Percentiles rank a stretch among this genome's conserved stretches.
phyloP scores from a whole-genome alignment of 495 filamentous ascomycete species.

The Durotheca rogersii region DNA sequence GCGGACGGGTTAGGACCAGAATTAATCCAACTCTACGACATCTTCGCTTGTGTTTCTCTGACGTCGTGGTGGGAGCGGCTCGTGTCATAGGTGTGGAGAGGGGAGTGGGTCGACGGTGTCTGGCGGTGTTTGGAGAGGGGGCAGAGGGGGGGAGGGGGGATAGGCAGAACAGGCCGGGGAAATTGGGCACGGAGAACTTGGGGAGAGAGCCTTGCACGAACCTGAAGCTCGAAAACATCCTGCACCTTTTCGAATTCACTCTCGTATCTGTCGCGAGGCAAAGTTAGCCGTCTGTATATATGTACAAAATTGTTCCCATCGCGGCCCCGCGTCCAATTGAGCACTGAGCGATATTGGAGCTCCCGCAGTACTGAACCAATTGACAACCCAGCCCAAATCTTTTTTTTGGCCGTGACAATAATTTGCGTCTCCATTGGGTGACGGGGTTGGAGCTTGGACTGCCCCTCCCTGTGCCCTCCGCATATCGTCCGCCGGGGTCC shows the following conservation, averaged over 20 bases:
- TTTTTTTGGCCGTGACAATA: too few species aligned
- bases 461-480: too few species aligned
- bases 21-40: conserved; percentile 11
- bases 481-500: too few species aligned
- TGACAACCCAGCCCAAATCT: too few species aligned
- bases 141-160: conserved; percentile 1
- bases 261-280: conserved; percentile 71
- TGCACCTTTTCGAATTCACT: conserved; percentile 97
- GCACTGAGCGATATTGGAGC: conserved; percentile 35
- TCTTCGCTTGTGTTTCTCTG: neutral
- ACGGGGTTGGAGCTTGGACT: too few species aligned
- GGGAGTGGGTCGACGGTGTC: conserved; percentile 21
- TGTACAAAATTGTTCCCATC: conserved; percentile 1
- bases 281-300: conserved; percentile 29
- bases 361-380: conserved; percentile 5
- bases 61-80: conserved; percentile 13
- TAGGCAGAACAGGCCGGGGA: neutral
- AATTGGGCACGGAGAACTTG: too few species aligned
- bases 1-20: conserved; percentile 5
- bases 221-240: conserved; percentile 99
- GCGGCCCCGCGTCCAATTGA: conserved; percentile 23
- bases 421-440: too few species aligned
- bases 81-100: conserved; percentile 22
- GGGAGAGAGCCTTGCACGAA: too few species aligned
- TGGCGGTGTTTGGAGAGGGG: neutral